phyloP scores from a whole-genome alignment of 352 stramenopile genomes.

The Stramenopiles sp. region DNA sequence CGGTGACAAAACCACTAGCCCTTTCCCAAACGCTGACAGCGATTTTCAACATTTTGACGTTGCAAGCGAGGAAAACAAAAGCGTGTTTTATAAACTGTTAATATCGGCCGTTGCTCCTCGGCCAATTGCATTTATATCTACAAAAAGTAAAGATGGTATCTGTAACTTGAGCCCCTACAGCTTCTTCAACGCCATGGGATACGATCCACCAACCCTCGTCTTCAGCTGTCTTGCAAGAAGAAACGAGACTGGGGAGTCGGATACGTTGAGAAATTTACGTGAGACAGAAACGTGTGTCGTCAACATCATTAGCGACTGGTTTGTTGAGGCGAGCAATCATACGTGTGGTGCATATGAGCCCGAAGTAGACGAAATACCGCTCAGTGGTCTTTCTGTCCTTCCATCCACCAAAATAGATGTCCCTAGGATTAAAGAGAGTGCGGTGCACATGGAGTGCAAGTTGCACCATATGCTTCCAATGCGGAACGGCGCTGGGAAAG shows the following conservation, averaged over 20 bases:
- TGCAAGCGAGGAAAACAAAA: too few species aligned
- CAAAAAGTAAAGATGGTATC: slow-evolving; percentile 14
- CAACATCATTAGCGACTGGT: slow-evolving; percentile 25
- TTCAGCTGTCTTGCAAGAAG: slow-evolving; percentile 17
- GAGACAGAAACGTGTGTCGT: slow-evolving; percentile 20
- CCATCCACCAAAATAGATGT: slow-evolving; percentile 14
- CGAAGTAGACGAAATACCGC: slow-evolving; percentile 23
- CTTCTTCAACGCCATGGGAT: slow-evolving; percentile 23
- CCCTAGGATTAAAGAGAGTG: slow-evolving; percentile 19
- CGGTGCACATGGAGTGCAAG: slow-evolving; percentile 23
- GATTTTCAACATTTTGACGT: too few species aligned
- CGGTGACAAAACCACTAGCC: too few species aligned
- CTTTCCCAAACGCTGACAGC: too few species aligned
- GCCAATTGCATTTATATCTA: slow-evolving; percentile 22
- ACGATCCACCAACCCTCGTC: slow-evolving; percentile 20
- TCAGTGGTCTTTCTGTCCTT: slow-evolving; percentile 16
- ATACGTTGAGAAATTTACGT: slow-evolving; percentile 15
- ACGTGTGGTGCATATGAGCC: slow-evolving; percentile 18
- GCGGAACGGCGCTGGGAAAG: slow-evolving; percentile 14
- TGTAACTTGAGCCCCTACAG: slow-evolving; percentile 22
- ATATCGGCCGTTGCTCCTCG: slow-evolving; percentile 19
- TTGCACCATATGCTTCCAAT: slow-evolving; percentile 7
- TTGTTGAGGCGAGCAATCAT: slow-evolving; percentile 23
- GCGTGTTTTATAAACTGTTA: slow-evolving; percentile 20
- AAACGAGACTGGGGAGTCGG: slow-evolving; percentile 23